These are phyloP conservation scores for Rhynchosporium agropyri DNA, from an alignment of 2,329 filamentous ascomycete species.

Conservation along the genomic window DNA sequence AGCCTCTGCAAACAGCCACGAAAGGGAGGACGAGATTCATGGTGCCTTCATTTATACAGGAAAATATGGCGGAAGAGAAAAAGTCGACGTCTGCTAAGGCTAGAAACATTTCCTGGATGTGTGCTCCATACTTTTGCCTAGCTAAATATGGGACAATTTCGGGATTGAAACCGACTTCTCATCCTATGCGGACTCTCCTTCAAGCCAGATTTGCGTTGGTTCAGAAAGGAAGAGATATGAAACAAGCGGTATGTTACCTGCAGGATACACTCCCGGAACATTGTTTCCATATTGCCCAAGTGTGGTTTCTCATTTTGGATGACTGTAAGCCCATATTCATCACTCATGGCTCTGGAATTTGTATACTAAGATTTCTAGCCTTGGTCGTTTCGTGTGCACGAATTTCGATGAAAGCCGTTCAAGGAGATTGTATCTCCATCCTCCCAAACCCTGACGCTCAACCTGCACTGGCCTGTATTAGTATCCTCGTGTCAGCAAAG, in stretches of 20 bases:
- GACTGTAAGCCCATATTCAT: slow-evolving; percentile 44
- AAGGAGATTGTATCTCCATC: slow-evolving; percentile 37
- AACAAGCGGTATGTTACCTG: slow-evolving; percentile 50
- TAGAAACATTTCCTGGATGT: slow-evolving; percentile 30
- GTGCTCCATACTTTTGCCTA: slow-evolving; percentile 51
- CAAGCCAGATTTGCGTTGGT: slow-evolving; percentile 49
- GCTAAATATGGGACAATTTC: slow-evolving; percentile 46
- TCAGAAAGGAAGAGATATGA: slow-evolving; percentile 48
- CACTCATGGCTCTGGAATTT: neutral
- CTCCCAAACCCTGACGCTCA: slow-evolving; percentile 3
- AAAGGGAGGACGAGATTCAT: slow-evolving; percentile 27
- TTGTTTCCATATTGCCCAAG: slow-evolving; percentile 53
- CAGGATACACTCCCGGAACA: slow-evolving; percentile 43
- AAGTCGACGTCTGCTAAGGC: slow-evolving; percentile 16
- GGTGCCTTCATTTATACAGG: slow-evolving; percentile 28
- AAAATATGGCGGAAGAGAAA: slow-evolving; percentile 22
- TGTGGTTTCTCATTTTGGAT: slow-evolving; percentile 52
- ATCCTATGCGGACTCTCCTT: slow-evolving; percentile 49
- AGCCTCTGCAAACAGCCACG: slow-evolving; percentile 28
- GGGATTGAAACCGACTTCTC: slow-evolving; percentile 41
- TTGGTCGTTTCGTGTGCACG: slow-evolving; percentile 49
- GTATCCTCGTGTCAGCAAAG: slow-evolving; percentile 19
- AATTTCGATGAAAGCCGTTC: slow-evolving; percentile 43
- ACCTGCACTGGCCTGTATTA: neutral
- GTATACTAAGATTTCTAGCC: slow-evolving; percentile 20